Conservation (phyloP, 164 flowering plant species). For the Tetrastigma voinierianum region DNA sequence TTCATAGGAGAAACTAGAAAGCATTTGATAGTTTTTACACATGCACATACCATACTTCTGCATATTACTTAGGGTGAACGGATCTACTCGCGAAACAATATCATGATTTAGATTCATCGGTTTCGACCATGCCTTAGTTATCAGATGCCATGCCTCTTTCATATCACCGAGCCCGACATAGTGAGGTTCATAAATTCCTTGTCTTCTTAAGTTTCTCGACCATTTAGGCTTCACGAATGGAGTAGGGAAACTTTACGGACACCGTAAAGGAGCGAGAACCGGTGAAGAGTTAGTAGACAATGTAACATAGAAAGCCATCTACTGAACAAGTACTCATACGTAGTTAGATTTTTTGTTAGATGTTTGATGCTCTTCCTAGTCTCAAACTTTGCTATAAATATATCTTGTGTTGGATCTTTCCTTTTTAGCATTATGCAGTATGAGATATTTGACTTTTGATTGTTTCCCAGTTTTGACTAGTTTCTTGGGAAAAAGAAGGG, state of each 20-base stretch:
- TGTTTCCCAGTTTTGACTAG: too few species aligned
- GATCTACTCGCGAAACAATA: constrained; percentile 33
- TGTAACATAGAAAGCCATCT: too few species aligned
- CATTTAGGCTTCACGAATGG: constrained; percentile 36
- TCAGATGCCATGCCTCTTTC: constrained; percentile 19
- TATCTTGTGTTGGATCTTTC: too few species aligned
- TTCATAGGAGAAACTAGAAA: too few species aligned
- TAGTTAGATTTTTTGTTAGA: too few species aligned
- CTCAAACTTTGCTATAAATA: too few species aligned
- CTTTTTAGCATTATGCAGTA: too few species aligned
- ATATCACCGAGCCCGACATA: constrained; percentile 29
- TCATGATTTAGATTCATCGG: constrained; percentile 32
- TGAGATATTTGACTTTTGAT: too few species aligned
- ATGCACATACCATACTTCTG: constrained; percentile 28
- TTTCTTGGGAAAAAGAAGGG: too few species aligned
- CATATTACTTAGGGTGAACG: constrained; percentile 22
- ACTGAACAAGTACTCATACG: too few species aligned
- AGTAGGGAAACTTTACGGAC: constrained; percentile 14
- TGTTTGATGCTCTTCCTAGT: too few species aligned
- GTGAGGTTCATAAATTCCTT: constrained; percentile 39
- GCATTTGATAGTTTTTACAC: too few species aligned
- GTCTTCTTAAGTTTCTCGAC: constrained; percentile 25
- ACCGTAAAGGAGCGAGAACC: not conserved
- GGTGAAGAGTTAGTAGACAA: not conserved
- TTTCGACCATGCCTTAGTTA: constrained; percentile 29